Evolutionary conservation across 345 rosid species (phyloP).

Genomic region (Bretschneidera sinensis): DNA sequence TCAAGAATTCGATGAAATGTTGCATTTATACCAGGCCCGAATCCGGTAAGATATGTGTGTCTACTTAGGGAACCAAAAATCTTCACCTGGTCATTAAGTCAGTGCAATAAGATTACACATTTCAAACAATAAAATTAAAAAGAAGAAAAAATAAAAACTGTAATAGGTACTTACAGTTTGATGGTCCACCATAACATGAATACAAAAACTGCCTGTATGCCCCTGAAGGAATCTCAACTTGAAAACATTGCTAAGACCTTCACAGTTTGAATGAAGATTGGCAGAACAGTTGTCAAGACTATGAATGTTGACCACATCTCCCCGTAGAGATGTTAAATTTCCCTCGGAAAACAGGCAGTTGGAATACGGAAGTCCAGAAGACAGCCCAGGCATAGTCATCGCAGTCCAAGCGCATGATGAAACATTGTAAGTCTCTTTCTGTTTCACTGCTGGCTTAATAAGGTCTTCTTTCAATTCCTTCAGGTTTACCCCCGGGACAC

Average conservation of each 20-base stretch:
- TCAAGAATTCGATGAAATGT: conserved; percentile 68
- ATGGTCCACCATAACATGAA: conserved; percentile 46
- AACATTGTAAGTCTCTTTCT: conserved; percentile 24
- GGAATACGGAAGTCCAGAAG: conserved; percentile 26
- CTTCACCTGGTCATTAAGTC: conserved; percentile 44
- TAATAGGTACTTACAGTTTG: conserved; percentile 43
- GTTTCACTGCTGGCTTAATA: conserved; percentile 21
- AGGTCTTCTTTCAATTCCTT: conserved; percentile 31
- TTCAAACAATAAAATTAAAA: conserved; percentile 13
- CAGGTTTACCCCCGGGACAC: conserved; percentile 32
- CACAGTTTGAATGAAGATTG: conserved; percentile 19
- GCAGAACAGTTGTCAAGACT: conserved; percentile 25
- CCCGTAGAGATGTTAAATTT: conserved; percentile 44
- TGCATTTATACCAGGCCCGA: conserved; percentile 62
- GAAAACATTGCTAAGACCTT: conserved; percentile 20
- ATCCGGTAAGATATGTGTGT: conserved; percentile 56
- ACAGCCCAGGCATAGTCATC: conserved; percentile 12
- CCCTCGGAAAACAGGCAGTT: conserved; percentile 54
- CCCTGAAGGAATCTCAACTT: conserved; percentile 22
- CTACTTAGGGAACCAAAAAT: conserved; percentile 52
- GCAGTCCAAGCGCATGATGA: conserved; percentile 19
- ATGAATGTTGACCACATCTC: conserved; percentile 52
- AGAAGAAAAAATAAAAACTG: neutral
- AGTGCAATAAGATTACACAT: conserved; percentile 13
- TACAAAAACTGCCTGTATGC: conserved; percentile 27